phyloP scores from a whole-genome alignment of 768 basidiomycete genomes.

The Agrocybe praecox region DNA sequence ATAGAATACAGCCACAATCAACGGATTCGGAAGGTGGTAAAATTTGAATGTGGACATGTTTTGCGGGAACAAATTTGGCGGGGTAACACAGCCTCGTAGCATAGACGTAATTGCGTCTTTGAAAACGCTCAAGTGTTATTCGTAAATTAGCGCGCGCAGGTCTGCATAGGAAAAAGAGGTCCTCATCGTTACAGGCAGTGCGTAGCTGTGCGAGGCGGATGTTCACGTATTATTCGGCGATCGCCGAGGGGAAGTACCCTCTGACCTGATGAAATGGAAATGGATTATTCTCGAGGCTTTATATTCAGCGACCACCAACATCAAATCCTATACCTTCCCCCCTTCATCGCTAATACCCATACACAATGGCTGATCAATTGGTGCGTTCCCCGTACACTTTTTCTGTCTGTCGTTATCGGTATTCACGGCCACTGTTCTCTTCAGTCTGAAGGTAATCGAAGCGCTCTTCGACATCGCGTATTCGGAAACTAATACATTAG shows the following conservation, averaged over 20 bases:
- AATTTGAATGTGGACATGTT: not conserved
- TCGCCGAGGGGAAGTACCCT: constrained; percentile 12
- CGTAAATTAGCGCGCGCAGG: not conserved
- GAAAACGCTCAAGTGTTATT: not conserved
- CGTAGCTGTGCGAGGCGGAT: not conserved
- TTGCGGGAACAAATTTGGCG: not conserved
- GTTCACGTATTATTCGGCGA: constrained; percentile 7
- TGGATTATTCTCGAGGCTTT: constrained; percentile 3
- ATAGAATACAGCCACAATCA: not conserved
- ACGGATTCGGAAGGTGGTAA: not conserved
- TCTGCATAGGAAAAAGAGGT: not conserved
- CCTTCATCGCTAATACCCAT: constrained; percentile 3
- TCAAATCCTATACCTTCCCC: constrained; percentile 6
- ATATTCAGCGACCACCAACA: constrained; percentile 7
- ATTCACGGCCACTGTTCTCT: constrained; percentile 11
- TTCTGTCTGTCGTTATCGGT: constrained; percentile 7
- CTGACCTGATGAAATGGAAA: constrained; percentile 12
- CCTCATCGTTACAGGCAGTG: not conserved
- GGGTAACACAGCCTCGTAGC: not conserved
- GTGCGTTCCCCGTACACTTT: constrained; percentile 33
- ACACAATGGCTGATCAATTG: constrained; percentile 58
- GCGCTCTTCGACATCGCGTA: constrained; percentile 14
- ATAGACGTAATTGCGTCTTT: not conserved
- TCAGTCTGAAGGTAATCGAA: constrained; percentile 58
- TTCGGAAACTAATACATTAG: constrained; percentile 3